These are phyloP conservation scores for Diplotaxis tenuifolia DNA, from an alignment of 345 rosid genomes.

Conservation along the genomic window DNA sequence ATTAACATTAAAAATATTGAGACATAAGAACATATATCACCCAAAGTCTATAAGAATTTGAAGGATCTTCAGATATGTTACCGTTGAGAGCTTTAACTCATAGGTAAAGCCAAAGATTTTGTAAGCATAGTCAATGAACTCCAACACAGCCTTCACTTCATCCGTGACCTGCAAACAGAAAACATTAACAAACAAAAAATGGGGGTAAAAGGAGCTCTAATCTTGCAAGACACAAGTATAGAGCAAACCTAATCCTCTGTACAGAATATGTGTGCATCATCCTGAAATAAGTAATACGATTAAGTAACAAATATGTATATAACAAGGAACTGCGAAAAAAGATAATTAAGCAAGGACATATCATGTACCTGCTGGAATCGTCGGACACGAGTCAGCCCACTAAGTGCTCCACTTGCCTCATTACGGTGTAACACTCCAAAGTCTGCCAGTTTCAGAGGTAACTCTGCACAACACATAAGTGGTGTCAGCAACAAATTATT, in stretches of 20 bases:
- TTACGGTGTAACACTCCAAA: slow-evolving; percentile 97
- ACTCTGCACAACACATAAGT: slow-evolving; percentile 49
- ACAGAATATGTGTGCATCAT: slow-evolving; percentile 95
- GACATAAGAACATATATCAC: not conserved
- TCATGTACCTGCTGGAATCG: slow-evolving; percentile 91
- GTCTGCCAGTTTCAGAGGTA: slow-evolving; percentile 91
- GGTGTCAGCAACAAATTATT: slow-evolving; percentile 15
- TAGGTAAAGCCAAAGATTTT: slow-evolving; percentile 77
- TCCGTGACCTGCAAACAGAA: slow-evolving; percentile 62
- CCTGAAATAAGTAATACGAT: slow-evolving; percentile 55
- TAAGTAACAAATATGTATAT: slow-evolving; percentile 4
- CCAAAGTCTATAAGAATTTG: not conserved
- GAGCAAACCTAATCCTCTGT: slow-evolving; percentile 66
- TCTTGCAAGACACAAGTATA: slow-evolving; percentile 10
- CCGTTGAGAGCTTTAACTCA: slow-evolving; percentile 92
- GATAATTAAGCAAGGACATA: not conserved
- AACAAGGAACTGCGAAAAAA: not conserved
- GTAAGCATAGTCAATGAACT: slow-evolving; percentile 74
- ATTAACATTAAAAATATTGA: slow-evolving; percentile 11
- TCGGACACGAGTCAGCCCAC: slow-evolving; percentile 94
- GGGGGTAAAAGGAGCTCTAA: too few relatives aligned
- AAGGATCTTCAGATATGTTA: slow-evolving; percentile 44
- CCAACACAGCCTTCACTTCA: slow-evolving; percentile 79
- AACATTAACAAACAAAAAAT: not conserved
- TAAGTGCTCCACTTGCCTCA: slow-evolving; percentile 97